Conservation (phyloP, 495 filamentous ascomycete genomes). For the Hypoxylon intermedium region DNA sequence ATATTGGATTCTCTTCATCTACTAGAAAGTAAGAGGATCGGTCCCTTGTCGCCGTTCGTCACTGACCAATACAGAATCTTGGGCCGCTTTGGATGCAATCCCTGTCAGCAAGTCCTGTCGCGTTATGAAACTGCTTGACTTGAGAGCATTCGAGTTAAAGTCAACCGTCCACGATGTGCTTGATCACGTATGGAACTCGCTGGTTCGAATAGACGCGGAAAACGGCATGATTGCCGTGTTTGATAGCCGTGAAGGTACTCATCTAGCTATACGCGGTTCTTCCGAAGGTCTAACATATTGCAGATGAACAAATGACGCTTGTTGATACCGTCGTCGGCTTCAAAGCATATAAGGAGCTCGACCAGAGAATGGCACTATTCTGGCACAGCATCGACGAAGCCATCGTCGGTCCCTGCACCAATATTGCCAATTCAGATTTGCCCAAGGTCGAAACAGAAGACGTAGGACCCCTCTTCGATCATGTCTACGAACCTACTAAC, state of each 20-base stretch:
- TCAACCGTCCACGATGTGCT: constrained; percentile 65
- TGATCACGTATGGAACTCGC: constrained; percentile 60
- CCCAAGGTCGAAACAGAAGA: constrained; percentile 47
- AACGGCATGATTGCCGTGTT: constrained; percentile 57
- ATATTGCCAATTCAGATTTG: constrained; percentile 38
- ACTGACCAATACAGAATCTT: constrained; percentile 48
- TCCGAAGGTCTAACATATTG: constrained; percentile 33
- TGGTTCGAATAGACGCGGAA: constrained; percentile 63
- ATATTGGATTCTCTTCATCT: constrained; percentile 59
- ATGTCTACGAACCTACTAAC: constrained; percentile 30
- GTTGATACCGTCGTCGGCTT: constrained; percentile 57
- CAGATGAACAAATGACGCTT: constrained; percentile 57
- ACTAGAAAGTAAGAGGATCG: constrained; percentile 54
- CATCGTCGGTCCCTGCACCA: constrained; percentile 59
- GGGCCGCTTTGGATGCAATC: constrained; percentile 52
- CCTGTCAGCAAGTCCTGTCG: constrained; percentile 55
- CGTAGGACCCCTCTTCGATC: constrained; percentile 42
- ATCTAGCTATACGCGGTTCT: too few relatives aligned
- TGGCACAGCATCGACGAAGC: constrained; percentile 59
- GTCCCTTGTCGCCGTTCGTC: neutral
- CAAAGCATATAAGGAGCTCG: constrained; percentile 59
- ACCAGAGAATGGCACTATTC: constrained; percentile 55
- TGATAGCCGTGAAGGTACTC: constrained; percentile 50
- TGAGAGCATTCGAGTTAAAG: constrained; percentile 60
- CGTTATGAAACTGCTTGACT: constrained; percentile 55